Base-by-base conservation (phyloP, 2,329 filamentous ascomycete genomes). In the Botrytis deweyae region DNA sequence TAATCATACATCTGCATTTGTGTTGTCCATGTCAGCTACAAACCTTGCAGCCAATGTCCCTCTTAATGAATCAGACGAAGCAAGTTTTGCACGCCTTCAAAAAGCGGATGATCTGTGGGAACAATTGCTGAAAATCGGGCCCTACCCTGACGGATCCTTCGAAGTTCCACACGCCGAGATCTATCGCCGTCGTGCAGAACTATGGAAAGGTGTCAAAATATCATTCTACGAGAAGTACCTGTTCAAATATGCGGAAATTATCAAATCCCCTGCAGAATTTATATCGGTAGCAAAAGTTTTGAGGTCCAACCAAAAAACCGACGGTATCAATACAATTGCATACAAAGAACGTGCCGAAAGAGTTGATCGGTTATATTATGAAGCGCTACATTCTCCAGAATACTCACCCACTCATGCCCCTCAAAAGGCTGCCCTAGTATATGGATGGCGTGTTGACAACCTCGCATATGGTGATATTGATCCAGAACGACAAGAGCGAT, bases 291-390 rank as follows among this genome's bases (percentile, higher is more conserved):
- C 66, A 58, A 68, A 68, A 58, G 66, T 68, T 14, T 33, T 68
- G 29, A 68, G 66, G 18, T 58, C 66, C 18, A 68, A 68, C 18
- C 66, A 68, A n/a, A 68, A 33, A 42, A 68, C 66, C 7, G 66
- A 68, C 20, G 66, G 66, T 42, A 68, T 68, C n/a, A 68, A 68
- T 10, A 68, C 66, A 18, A 68, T 33, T 38, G 49, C 66, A 58
- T 68, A 68, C n/a, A 59, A 69, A 69, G 66, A 69, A 44, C 66
- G 66, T 58, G 66, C 49, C 2, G 66, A 69, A 69, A 69, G 66
- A 44, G 49, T 58, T n/a, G 66, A 69, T 44, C 38, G n/a, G 9
- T 58, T 69, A 4, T 69, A 69, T 33, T 69, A 69, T 33, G 66
- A 69, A 69, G 66, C 49, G 6, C 38, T 69, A 16, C 66, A 58